Evolutionary conservation across 345 rosid genomes (phyloP), one percentile per base, ranked within the genome.

Genomic region (Citrus maxima): DNA sequence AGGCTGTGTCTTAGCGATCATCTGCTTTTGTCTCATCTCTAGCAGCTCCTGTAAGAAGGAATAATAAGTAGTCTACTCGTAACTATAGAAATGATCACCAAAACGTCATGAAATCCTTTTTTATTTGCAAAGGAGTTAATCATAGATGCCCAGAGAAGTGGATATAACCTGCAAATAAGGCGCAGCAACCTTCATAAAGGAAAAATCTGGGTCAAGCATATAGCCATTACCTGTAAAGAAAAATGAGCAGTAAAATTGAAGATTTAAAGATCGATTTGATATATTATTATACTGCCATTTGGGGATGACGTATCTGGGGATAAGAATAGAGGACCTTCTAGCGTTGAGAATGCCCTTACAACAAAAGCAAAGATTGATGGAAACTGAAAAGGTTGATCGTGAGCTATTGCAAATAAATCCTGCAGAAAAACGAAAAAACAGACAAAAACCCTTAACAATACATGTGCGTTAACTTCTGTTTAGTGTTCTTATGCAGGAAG

Each of bases 401-500:
- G 96, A 74, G 98, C 94, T 78, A 95, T 88, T 75, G 99, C 90
- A 89, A 95, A 93, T 82, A 95, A 88, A 78, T 95, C 99, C 98
- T 95, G 89, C 83, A 72, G 69, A 51, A 72, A 22, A 61, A 24
- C 12, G 21, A 72, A 37, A 67, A 28, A 69, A 77, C 34, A 69
- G 69, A 14, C 34, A 79, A 10, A 37, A 6, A 4, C 64, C 10
- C 28, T 55, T 18, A 70, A 38, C 10, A 12, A 73, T 30, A 24
- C 55, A 64, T 34, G 60, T 6, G n/a, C 67, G 3, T 18, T 54
- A 54, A 54, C 58, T 54, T 54, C 7, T 54, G 22, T 18, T 54
- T 54, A 54, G 40, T 67, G 51, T 12, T 37, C 54, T 37, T 38
- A 22, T 54, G 58, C 27, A 21, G 51, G 7, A 16, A 67, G 9